Evolutionary conservation across 768 basidiomycete genomes (phyloP).

Genomic region (Amanita brunnescens): DNA sequence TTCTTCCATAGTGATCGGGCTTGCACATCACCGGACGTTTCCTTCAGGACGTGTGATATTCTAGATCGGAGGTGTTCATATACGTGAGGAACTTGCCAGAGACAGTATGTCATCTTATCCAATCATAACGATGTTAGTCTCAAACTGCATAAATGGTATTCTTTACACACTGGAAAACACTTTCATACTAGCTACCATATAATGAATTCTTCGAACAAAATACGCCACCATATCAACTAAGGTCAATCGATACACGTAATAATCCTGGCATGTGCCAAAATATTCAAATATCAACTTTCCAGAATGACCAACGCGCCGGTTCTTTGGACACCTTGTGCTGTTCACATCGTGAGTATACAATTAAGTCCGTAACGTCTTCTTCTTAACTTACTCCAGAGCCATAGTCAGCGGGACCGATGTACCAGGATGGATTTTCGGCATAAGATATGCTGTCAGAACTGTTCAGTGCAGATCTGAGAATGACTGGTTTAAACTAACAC

Average conservation of each 20-base stretch:
- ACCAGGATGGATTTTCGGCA: background rate
- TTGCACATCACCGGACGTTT: too few relatives aligned
- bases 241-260: too few relatives aligned
- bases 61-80: constrained; percentile 83
- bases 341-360: background rate
- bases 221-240: too few relatives aligned
- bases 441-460: background rate
- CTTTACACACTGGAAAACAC: too few relatives aligned
- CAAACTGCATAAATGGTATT: too few relatives aligned
- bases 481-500: background rate
- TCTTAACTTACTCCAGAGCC: background rate
- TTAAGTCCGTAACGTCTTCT: too few relatives aligned
- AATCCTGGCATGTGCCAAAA: too few relatives aligned
- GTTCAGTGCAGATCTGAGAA: background rate
- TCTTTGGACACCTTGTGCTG: background rate
- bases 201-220: too few relatives aligned
- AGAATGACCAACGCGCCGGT: background rate
- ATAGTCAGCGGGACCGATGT: background rate
- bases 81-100: constrained; percentile 87
- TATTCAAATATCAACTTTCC: background rate
- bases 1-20: background rate
- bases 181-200: too few relatives aligned
- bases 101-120: constrained; percentile 50
- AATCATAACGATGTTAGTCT: constrained; percentile 26
- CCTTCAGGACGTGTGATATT: constrained; percentile 86